Conservation (phyloP, 1,284 basidiomycete species). For the Pseudomicrostroma phylloplanum region DNA sequence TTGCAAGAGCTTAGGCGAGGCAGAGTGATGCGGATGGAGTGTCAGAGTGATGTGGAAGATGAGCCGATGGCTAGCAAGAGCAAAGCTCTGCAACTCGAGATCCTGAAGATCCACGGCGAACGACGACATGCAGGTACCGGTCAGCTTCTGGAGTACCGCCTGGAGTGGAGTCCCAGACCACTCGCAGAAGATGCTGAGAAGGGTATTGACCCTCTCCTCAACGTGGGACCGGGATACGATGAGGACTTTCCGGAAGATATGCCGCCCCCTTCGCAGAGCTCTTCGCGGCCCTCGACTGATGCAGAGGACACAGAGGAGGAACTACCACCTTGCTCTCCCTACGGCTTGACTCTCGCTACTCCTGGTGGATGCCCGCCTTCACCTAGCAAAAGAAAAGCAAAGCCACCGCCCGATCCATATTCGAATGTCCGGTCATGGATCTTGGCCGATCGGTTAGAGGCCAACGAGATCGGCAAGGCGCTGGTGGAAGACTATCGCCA, state of each 20-base stretch:
- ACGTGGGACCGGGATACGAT: conserved; percentile 5
- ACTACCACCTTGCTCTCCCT: background rate
- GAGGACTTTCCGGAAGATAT: background rate
- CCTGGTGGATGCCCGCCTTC: conserved; percentile 2
- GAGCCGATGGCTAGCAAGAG: no score
- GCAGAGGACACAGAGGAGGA: conserved; percentile 3
- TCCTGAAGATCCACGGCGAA: conserved; percentile 6
- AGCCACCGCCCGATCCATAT: conserved; percentile 4
- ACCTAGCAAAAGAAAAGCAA: background rate
- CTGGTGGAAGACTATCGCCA: background rate
- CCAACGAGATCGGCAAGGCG: background rate
- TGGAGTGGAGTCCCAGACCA: background rate
- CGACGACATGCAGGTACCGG: conserved; percentile 1
- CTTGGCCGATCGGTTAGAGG: background rate
- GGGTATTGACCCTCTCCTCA: background rate
- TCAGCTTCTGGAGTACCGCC: conserved; percentile 1
- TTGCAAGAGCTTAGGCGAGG: background rate
- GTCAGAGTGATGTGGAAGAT: background rate
- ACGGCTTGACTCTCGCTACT: background rate
- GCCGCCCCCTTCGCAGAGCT: background rate
- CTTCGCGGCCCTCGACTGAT: background rate
- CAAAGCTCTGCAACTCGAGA: background rate
- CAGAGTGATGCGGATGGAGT: background rate
- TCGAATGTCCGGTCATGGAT: background rate
- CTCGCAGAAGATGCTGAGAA: background rate